Percentiles rank a stretch among this genome's conserved stretches.
Conservation (phyloP, 352 stramenopile species). For the Phytophthora sp. region DNA sequence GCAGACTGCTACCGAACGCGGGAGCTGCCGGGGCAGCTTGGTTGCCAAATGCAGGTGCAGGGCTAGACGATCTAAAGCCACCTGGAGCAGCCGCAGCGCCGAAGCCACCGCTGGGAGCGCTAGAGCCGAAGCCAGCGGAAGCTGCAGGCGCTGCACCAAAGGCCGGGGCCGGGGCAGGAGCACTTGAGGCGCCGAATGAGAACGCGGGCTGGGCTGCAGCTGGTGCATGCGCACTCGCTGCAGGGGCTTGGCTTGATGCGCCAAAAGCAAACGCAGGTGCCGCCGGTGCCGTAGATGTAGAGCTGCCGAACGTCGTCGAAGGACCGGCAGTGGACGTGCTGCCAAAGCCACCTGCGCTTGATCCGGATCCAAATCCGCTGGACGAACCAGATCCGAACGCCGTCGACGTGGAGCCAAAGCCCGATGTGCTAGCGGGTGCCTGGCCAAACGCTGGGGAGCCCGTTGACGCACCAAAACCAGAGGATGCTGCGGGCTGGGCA, state of each 20-base stretch:
- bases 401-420: conserved; percentile 46
- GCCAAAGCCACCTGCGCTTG: conserved; percentile 37
- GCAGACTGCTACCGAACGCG: conserved; percentile 34
- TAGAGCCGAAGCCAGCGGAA: conserved; percentile 45
- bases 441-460: conserved; percentile 37
- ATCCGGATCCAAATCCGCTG: conserved; percentile 43
- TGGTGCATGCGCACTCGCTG: conserved; percentile 27
- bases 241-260: conserved; percentile 34
- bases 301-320: conserved; percentile 44
- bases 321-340: conserved; percentile 18
- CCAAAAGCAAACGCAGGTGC: conserved; percentile 51
- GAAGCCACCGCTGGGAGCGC: conserved; percentile 18
- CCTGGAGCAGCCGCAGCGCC: conserved; percentile 19
- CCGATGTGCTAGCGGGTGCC: conserved; percentile 29
- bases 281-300: conserved; percentile 29
- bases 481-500: conserved; percentile 23
- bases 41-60: conserved; percentile 39
- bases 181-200: conserved; percentile 42
- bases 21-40: conserved; percentile 24
- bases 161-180: conserved; percentile 11
- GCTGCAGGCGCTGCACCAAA: conserved; percentile 26
- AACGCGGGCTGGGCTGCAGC: conserved; percentile 37
- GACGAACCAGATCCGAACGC: conserved; percentile 34
- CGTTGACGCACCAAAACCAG: conserved; percentile 34
- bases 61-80: conserved; percentile 44